These are phyloP conservation scores for Tetrapisispora arboricola DNA, from an alignment of 805 yeast genomes.

Conservation along the genomic window DNA sequence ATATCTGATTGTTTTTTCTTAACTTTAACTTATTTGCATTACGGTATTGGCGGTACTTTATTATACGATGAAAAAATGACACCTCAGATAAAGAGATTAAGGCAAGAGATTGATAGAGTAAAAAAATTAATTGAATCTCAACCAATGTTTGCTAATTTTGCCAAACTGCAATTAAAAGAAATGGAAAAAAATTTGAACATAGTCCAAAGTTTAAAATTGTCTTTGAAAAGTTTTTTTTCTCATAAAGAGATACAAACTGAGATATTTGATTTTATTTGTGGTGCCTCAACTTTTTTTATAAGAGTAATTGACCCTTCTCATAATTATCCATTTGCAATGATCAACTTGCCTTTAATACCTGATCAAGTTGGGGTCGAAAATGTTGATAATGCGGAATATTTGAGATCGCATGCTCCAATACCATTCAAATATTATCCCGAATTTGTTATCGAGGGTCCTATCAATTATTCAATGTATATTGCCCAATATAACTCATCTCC, in stretches of 20 bases:
- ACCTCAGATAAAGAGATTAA: slow-evolving; percentile 39
- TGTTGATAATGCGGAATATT: slow-evolving; percentile 64
- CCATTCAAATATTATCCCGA: slow-evolving; percentile 86
- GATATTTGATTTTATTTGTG: slow-evolving; percentile 67
- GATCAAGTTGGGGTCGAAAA: slow-evolving; percentile 53
- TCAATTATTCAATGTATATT: slow-evolving; percentile 59
- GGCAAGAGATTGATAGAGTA: slow-evolving; percentile 31
- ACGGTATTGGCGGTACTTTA: slow-evolving; percentile 77
- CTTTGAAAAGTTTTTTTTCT: slow-evolving; percentile 53
- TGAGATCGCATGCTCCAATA: slow-evolving; percentile 52
- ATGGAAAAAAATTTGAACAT: slow-evolving; percentile 34
- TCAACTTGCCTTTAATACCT: slow-evolving; percentile 50
- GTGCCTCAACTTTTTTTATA: slow-evolving; percentile 61
- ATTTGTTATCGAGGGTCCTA: slow-evolving; percentile 69
- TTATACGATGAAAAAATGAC: slow-evolving; percentile 46
- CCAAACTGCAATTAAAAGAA: slow-evolving; percentile 38
- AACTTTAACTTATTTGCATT: slow-evolving; percentile 69
- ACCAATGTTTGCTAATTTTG: slow-evolving; percentile 17
- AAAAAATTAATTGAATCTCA: slow-evolving; percentile 13
- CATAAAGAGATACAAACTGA: slow-evolving; percentile 50
- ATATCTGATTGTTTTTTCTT: slow-evolving; percentile 86
- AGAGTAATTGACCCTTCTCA: slow-evolving; percentile 67
- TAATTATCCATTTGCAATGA: slow-evolving; percentile 41
- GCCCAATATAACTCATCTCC: slow-evolving; percentile 48
- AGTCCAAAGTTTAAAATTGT: slow-evolving; percentile 39